Base-by-base conservation (phyloP, 495 filamentous ascomycete species). In the Aspergillus saccharolyticus region DNA sequence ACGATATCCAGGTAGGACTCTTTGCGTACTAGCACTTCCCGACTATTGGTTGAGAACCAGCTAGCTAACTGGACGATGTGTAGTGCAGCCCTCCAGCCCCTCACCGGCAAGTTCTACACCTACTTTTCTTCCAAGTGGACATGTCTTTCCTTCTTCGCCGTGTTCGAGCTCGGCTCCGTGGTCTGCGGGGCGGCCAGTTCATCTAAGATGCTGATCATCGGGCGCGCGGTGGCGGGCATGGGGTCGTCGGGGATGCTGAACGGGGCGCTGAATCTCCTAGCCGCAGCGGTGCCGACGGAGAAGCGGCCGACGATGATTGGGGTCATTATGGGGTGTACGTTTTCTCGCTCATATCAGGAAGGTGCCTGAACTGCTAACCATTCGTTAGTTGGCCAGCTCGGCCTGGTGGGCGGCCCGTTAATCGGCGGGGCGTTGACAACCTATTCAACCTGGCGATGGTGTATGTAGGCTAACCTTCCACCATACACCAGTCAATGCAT, bases 401-500 rank as follows among this genome's bases (percentile, higher is more conserved):
- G 70, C 2, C 25, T 72, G 1, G 72, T 78, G 0, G 44, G 69
- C 8, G 82, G 84, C 0, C 85, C 85, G 0, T 54, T 87, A 22
- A 60, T 87, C 19, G 84, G 85, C 48, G 84, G 84, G 17, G 70
- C 75, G 1, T 73, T 87, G 10, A 86, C 85, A 0, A 65, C 80
- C 43, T 77, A 82, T 46, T 68, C 72, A 1, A 69, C 70, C 12
- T 82, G 78, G 80, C 64, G 80, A 58, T 83, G 79, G 79, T 82
- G 80, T 79, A 72, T 50, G 22, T 47, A 16, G 52, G 19, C 22
- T 42, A 30, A 56, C 39, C 14, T 47, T 60, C 16, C 44, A 28
- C 3, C 25, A 28, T 28, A 28, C 25, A 28, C 25, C n/a, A n/a
- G n/a, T n/a, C n/a, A n/a, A n/a, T n/a, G n/a, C n/a, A 22, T 52